Evolutionary conservation across 306 rosid species (phyloP).

Genomic region (Cucumis cinereus): DNA sequence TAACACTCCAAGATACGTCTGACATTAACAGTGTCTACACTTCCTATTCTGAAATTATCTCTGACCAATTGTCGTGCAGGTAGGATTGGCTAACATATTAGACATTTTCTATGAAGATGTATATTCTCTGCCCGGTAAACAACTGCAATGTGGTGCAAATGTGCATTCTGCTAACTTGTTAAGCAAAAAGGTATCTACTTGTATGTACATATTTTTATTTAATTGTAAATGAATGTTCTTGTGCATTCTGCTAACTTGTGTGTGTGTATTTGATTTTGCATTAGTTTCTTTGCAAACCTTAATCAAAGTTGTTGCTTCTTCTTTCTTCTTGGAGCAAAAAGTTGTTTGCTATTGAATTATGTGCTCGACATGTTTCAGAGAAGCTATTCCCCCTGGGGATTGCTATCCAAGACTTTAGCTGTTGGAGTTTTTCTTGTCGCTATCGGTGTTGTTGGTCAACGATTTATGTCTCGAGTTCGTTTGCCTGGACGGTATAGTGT

Average conservation of each 20-base stretch:
- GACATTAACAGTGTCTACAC: background rate
- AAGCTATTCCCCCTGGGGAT: constrained; percentile 30
- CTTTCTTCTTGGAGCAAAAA: background rate
- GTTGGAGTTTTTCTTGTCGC: constrained; percentile 64
- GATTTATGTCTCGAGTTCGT: constrained; percentile 29
- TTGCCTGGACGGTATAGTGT: constrained; percentile 26
- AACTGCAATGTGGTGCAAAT: constrained; percentile 41
- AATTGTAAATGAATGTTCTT: background rate
- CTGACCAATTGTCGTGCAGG: constrained; percentile 31
- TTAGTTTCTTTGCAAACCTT: background rate
- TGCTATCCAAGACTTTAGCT: constrained; percentile 43
- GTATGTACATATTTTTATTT: background rate
- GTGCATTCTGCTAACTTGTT: constrained; percentile 35
- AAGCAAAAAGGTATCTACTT: constrained; percentile 39
- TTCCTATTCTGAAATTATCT: background rate
- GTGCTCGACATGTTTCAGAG: constrained; percentile 31
- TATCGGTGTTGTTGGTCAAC: constrained; percentile 47
- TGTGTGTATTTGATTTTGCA: background rate
- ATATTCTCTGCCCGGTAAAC: constrained; percentile 52
- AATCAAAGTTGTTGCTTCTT: background rate
- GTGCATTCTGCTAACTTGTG: constrained; percentile 28
- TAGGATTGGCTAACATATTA: constrained; percentile 56
- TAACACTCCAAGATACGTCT: background rate
- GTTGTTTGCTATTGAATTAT: background rate
- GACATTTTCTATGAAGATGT: constrained; percentile 78